A percentile compares a stretch with the other conserved stretches of the same genome.
phyloP scores from a whole-genome alignment of 805 yeast species.

The Ogataea chonburiensis region DNA sequence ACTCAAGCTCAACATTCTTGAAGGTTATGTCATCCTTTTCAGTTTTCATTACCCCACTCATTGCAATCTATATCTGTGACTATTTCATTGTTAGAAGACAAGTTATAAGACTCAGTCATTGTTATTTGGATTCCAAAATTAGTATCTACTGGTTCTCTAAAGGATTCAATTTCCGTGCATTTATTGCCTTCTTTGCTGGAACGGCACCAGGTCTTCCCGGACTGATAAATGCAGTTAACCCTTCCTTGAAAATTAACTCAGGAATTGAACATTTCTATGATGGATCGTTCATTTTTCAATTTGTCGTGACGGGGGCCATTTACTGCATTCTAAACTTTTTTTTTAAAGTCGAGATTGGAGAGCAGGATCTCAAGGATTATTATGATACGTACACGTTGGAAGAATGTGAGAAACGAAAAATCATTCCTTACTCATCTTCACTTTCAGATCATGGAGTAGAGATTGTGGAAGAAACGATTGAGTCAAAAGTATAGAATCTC shows the following conservation, averaged over 20 bases:
- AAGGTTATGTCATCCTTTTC: conserved; percentile 37
- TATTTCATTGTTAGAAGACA: conserved; percentile 36
- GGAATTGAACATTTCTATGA: conserved; percentile 43
- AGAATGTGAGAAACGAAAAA: not conserved
- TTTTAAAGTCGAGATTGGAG: not conserved
- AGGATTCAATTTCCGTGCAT: conserved; percentile 44
- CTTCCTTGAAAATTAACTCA: conserved; percentile 19
- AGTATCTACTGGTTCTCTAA: conserved; percentile 35
- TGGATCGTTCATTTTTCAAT: conserved; percentile 24
- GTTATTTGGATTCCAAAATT: conserved; percentile 34
- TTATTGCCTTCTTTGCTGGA: conserved; percentile 39
- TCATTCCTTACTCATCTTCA: not conserved
- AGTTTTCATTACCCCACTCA: conserved; percentile 37
- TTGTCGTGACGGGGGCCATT: not conserved
- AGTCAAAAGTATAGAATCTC: too few relatives aligned
- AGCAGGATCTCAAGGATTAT: not conserved
- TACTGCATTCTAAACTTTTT: not conserved
- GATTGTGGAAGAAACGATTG: not conserved
- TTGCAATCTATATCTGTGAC: conserved; percentile 38
- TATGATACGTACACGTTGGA: conserved; percentile 1
- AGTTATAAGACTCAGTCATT: conserved; percentile 41
- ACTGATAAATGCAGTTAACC: conserved; percentile 32
- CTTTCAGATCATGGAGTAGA: not conserved
- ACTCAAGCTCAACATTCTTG: conserved; percentile 34
- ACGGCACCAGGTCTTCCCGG: conserved; percentile 52